Evolutionary conservation across 1,284 basidiomycete species (phyloP), one percentile per base, ranked within the genome.

Genomic region (Apiotrichum mycotoxinovorans): DNA sequence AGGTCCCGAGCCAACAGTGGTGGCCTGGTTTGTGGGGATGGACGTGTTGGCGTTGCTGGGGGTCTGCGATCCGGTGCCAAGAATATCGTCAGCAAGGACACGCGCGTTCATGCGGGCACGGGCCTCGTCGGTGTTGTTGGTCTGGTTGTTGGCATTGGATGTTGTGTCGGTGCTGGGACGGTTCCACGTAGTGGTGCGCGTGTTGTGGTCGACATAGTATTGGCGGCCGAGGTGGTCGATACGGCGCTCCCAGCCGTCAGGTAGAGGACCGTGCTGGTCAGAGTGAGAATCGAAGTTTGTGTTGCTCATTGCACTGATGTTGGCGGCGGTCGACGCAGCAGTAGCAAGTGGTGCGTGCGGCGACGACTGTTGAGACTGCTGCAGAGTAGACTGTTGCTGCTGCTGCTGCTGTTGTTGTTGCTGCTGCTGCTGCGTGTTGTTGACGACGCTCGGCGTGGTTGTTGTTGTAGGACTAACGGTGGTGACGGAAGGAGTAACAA

Each of bases 201-300:
- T 88, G 76, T 89, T 93, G 77, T 98, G 94, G 71, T 95, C 91
- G 54, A 94, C 90, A 72, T 91, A 96, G 79, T 98, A 98, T 20
- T 88, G 85, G 49, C 96, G 82, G 2, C 88, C 89, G 52, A 92
- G 84, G 51, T 85, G 86, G 75, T 98, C 96, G 49, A 87, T 84
- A 45, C 96, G 85, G 56, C 94, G 85, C 77, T 98, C 96, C 93
- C 94, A 98, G 14, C 92, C 92, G 30, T 79, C 70, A 0, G 95
- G 95, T 30, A 98, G 80, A n/a, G 87, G 84, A 12, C 85, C 84
- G 27, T 85, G 81, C 81, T 89, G 80, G 79, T 84, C 83, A 47
- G 89, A 86, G 63, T 86, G 87, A 20, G 90, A 87, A 70, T 89
- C 89, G 77, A 91, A 91, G 71, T 91, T 90, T 20, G 37, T 33